A percentile compares a stretch with the other conserved stretches of the same genome.
Evolutionary conservation across 495 filamentous ascomycete species (phyloP).

Genomic region (Tuber magnatum): DNA sequence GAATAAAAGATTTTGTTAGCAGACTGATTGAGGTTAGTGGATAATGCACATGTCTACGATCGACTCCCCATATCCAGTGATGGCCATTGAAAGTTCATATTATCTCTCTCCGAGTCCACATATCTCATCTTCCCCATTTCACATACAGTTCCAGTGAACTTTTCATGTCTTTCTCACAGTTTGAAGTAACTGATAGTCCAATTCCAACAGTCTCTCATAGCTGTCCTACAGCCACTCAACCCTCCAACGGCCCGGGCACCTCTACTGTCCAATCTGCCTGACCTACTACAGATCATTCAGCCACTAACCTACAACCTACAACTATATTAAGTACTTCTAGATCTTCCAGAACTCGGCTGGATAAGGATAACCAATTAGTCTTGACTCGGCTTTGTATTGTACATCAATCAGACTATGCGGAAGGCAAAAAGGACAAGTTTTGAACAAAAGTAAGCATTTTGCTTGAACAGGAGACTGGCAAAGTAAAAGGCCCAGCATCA

Average conservation of each 20-base stretch:
- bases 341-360: not conserved
- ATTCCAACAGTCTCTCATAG: not conserved
- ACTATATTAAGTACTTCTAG: rapidly evolving
- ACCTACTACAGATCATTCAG: not conserved
- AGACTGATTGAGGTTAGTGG: not conserved
- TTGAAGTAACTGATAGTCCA: not conserved
- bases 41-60: not conserved
- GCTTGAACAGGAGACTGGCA: not conserved
- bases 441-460: not conserved
- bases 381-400: not conserved
- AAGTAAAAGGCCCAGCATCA: not conserved
- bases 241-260: not conserved
- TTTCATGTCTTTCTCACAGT: not conserved
- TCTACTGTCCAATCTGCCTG: not conserved
- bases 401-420: not conserved
- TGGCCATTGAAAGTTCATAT: not conserved
- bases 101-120: not conserved
- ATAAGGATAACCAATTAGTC: not conserved
- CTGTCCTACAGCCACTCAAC: not conserved
- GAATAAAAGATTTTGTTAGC: too few relatives aligned
- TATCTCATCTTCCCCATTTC: not conserved
- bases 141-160: not conserved
- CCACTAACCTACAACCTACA: not conserved
- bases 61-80: not conserved
- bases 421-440: not conserved